Evolutionary conservation across 805 yeast species (phyloP).

Genomic region (Suhomyces sp.): DNA sequence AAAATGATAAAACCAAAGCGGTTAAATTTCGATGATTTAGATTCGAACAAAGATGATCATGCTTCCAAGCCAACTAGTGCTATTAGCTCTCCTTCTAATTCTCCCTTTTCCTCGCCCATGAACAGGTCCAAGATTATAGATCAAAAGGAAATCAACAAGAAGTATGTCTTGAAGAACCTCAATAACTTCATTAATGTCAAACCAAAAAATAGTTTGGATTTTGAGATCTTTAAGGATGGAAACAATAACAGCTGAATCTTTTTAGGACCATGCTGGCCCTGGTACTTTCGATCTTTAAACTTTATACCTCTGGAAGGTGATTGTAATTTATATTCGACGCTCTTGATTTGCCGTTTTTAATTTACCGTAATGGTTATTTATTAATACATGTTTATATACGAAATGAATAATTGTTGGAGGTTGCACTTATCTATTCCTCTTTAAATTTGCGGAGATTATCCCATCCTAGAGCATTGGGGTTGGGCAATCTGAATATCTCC

Average conservation of each 20-base stretch:
- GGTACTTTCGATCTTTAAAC: background rate
- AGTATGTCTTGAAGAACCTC: constrained; percentile 9
- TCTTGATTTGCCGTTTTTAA: background rate
- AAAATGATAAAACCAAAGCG: constrained; percentile 37
- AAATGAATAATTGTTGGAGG: background rate
- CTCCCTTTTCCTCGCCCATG: constrained; percentile 5
- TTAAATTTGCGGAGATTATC: constrained; percentile 38
- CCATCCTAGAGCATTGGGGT: constrained; percentile 43
- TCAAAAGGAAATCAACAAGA: constrained; percentile 10
- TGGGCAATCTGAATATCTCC: constrained; percentile 42
- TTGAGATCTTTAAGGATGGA: constrained; percentile 10
- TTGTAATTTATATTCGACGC: background rate
- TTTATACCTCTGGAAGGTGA: background rate
- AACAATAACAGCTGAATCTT: background rate
- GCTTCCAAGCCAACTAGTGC: background rate
- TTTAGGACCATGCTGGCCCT: background rate
- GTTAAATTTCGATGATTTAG: constrained; percentile 23
- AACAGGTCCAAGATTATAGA: background rate
- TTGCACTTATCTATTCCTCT: constrained; percentile 1
- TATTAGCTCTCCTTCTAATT: background rate
- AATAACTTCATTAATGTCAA: constrained; percentile 10
- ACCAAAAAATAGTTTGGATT: constrained; percentile 9
- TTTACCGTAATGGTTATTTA: background rate
- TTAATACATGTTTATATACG: background rate
- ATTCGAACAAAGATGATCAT: background rate